A percentile compares a stretch with the other conserved stretches of the same genome.
phyloP scores from a whole-genome alignment of 768 basidiomycete genomes.

The Exsudoporus frostii region DNA sequence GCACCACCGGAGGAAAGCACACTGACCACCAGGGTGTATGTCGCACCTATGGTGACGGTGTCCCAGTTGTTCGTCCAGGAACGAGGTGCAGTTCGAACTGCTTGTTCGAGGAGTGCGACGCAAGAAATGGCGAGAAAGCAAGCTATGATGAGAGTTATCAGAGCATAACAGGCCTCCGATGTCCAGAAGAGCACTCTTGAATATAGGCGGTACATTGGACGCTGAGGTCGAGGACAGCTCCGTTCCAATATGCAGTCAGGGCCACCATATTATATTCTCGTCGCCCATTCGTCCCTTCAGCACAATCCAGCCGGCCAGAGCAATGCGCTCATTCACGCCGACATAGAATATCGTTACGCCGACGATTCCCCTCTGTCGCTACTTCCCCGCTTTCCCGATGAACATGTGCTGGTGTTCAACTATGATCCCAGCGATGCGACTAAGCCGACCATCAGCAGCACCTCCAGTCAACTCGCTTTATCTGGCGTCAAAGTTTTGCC shows the following conservation, averaged over 20 bases:
- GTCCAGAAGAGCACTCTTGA: conserved; percentile 46
- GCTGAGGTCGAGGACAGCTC: neutral
- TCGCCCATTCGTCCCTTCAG: conserved; percentile 52
- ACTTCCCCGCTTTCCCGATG: conserved; percentile 55
- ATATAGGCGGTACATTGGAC: conserved; percentile 27
- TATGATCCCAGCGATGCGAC: conserved; percentile 46
- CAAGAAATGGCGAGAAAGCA: conserved; percentile 62
- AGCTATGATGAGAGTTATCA: conserved; percentile 47
- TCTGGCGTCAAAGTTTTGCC: conserved; percentile 65
- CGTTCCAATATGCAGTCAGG: conserved; percentile 16
- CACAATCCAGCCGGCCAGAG: conserved; percentile 37
- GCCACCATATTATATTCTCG: conserved; percentile 66
- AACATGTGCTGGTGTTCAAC: conserved; percentile 74
- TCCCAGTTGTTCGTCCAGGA: conserved; percentile 65
- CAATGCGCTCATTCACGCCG: conserved; percentile 51
- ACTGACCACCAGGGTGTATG: conserved; percentile 67
- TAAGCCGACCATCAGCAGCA: conserved; percentile 49
- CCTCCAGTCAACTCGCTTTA: conserved; percentile 46
- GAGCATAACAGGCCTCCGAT: conserved; percentile 51
- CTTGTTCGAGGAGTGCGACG: conserved; percentile 64
- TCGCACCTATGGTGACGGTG: conserved; percentile 63
- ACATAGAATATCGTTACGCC: conserved; percentile 77
- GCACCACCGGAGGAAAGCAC: conserved; percentile 9
- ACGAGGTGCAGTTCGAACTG: conserved; percentile 59
- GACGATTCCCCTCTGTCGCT: conserved; percentile 73